Percentiles rank a stretch among this genome's conserved stretches.
These are phyloP conservation scores for Begonia peltatifolia DNA, from an alignment of 306 rosid species.

Conservation along the genomic window DNA sequence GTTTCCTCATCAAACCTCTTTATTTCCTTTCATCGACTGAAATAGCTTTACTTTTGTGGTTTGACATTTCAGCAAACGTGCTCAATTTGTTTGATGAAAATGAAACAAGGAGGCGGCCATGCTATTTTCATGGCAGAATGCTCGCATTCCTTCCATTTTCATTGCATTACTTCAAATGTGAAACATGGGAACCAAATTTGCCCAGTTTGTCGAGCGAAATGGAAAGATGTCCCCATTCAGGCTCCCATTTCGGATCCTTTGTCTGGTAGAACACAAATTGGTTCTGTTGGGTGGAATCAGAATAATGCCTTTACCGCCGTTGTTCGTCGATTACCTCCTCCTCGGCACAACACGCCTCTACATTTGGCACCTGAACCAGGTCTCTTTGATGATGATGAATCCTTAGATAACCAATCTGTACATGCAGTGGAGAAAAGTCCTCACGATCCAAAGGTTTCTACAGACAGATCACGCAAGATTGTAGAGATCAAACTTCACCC, in stretches of 20 bases:
- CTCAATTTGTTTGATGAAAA: slow-evolving; percentile 74
- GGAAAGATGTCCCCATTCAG: slow-evolving; percentile 84
- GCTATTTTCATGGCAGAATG: slow-evolving; percentile 96
- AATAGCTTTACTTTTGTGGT: slow-evolving; percentile 7
- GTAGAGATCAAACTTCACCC: slow-evolving; percentile 63
- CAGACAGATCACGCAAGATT: slow-evolving; percentile 24
- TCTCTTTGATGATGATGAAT: slow-evolving; percentile 71
- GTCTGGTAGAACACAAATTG: slow-evolving; percentile 33
- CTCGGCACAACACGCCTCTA: slow-evolving; percentile 70
- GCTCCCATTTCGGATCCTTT: slow-evolving; percentile 49
- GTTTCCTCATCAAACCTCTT: not conserved
- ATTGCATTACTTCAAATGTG: slow-evolving; percentile 83
- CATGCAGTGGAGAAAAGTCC: slow-evolving; percentile 26
- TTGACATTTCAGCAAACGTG: slow-evolving; percentile 62
- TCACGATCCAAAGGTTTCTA: slow-evolving; percentile 14
- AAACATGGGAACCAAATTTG: slow-evolving; percentile 91
- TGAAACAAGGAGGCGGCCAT: slow-evolving; percentile 93
- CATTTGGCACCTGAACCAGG: slow-evolving; percentile 72
- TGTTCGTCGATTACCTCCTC: slow-evolving; percentile 55
- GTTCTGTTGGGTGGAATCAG: slow-evolving; percentile 65
- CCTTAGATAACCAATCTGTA: slow-evolving; percentile 42
- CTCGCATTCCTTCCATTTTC: slow-evolving; percentile 93
- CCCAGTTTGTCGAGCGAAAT: slow-evolving; percentile 91
- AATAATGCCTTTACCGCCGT: slow-evolving; percentile 78
- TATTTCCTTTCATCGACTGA: not conserved